A percentile compares a stretch with the other conserved stretches of the same genome.
Conservation (phyloP, 2,329 filamentous ascomycete species). For the Kalaharituber pfeilii region DNA sequence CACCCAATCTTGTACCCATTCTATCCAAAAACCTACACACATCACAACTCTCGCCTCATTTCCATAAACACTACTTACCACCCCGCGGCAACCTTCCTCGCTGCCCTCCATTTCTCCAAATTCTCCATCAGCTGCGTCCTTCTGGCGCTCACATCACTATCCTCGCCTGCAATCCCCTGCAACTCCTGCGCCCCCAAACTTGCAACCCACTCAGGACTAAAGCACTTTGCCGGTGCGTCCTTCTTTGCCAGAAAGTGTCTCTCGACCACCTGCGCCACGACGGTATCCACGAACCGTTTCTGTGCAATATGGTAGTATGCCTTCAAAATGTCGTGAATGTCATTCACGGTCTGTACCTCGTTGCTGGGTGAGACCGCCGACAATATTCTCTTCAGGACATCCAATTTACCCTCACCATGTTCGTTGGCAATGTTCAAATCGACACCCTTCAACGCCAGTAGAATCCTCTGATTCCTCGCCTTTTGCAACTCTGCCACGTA, state of each 20-base stretch:
- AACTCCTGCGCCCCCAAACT: conserved; percentile 34
- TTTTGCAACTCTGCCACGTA: conserved; percentile 34
- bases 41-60: background rate
- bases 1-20: too few species aligned
- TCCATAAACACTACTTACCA: background rate
- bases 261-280: conserved; percentile 42
- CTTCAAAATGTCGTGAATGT: conserved; percentile 43
- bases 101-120: conserved; percentile 31
- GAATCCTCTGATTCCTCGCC: conserved; percentile 22
- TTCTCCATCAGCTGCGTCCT: conserved; percentile 33
- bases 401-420: conserved; percentile 11
- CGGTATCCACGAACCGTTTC: conserved; percentile 44
- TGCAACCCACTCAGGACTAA: conserved; percentile 37
- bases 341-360: conserved; percentile 23
- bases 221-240: conserved; percentile 35
- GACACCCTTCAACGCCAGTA: conserved; percentile 14
- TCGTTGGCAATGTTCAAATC: background rate
- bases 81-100: conserved; percentile 23
- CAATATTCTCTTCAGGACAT: conserved; percentile 14
- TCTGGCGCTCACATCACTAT: conserved; percentile 28
- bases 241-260: conserved; percentile 30
- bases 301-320: conserved; percentile 45
- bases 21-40: background rate
- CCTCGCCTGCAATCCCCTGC: conserved; percentile 42
- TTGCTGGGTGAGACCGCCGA: conserved; percentile 18